Conservation (phyloP, 495 filamentous ascomycete genomes). For the Diplogelasinospora grovesii region DNA sequence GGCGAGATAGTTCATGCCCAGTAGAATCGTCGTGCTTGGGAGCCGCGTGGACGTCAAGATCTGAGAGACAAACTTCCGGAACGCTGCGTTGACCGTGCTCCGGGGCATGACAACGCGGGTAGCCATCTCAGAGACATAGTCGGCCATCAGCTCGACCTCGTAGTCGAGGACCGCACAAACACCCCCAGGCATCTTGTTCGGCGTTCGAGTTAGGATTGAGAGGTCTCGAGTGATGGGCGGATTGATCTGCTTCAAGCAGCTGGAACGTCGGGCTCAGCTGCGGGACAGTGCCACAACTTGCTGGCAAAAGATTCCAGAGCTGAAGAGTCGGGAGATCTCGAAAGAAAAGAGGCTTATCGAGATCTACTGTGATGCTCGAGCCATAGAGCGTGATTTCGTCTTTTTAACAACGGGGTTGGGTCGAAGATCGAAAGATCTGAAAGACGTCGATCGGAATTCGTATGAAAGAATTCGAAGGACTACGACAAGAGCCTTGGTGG, state of each 20-base stretch:
- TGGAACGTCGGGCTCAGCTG: slow-evolving; percentile 20
- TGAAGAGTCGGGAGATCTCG: slow-evolving; percentile 31
- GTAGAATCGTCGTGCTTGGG: slow-evolving; percentile 88
- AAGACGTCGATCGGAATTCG: no score
- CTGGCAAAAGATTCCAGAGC: slow-evolving; percentile 29
- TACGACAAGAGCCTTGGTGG: no score
- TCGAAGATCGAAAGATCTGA: neutral
- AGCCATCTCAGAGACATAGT: slow-evolving; percentile 93
- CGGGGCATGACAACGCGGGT: slow-evolving; percentile 70
- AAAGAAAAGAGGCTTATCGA: slow-evolving; percentile 16
- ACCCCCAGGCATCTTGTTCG: slow-evolving; percentile 59
- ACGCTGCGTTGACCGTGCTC: slow-evolving; percentile 61
- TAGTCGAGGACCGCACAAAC: slow-evolving; percentile 97
- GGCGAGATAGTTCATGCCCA: slow-evolving; percentile 86
- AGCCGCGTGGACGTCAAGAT: slow-evolving; percentile 92
- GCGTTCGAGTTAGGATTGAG: slow-evolving; percentile 13
- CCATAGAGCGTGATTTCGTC: slow-evolving; percentile 31
- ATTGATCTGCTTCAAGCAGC: slow-evolving; percentile 38
- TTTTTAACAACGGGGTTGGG: slow-evolving; percentile 1
- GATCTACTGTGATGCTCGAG: slow-evolving; percentile 36
- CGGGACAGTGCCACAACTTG: slow-evolving; percentile 17
- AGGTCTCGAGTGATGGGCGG: slow-evolving; percentile 14
- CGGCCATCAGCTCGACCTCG: slow-evolving; percentile 96
- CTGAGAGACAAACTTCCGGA: slow-evolving; percentile 90
- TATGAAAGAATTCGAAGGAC: no score